phyloP scores from a whole-genome alignment of 768 basidiomycete species.

The Suillus clintonianus region DNA sequence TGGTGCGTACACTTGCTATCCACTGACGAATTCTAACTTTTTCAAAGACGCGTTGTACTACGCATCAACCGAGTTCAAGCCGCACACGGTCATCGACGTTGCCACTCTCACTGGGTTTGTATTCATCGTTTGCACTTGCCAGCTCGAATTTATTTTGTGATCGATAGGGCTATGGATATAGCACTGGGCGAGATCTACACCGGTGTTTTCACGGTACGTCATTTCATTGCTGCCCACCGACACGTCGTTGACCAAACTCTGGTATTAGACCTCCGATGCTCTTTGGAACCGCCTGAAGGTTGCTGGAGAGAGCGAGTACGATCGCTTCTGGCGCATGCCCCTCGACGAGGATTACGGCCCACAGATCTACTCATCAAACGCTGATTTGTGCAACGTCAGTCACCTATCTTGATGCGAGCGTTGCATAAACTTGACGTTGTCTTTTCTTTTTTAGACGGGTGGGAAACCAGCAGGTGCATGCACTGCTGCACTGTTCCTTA shows the following conservation, averaged over 20 bases:
- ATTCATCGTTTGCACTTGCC: neutral
- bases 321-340: constrained; percentile 90
- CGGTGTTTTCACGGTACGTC: constrained; percentile 76
- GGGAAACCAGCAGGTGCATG: constrained; percentile 71
- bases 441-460: constrained; percentile 50
- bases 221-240: neutral
- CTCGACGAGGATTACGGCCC: constrained; percentile 79
- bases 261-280: constrained; percentile 61
- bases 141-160: neutral
- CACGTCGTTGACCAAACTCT: neutral
- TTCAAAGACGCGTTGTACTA: constrained; percentile 80
- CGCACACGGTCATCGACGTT: constrained; percentile 83
- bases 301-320: constrained; percentile 75
- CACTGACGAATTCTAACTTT: neutral
- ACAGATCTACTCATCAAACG: constrained; percentile 77
- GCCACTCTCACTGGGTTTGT: constrained; percentile 80
- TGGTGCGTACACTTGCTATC: constrained; percentile 38
- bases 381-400: constrained; percentile 70
- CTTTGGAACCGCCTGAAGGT: constrained; percentile 71
- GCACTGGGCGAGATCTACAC: constrained; percentile 77
- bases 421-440: neutral
- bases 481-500: constrained; percentile 88
- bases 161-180: constrained; percentile 61
- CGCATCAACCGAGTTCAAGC: constrained; percentile 71
- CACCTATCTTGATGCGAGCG: neutral